These are phyloP conservation scores for Dactylellina leptospora DNA, from an alignment of 2,329 filamentous ascomycete genomes.

Conservation along the genomic window DNA sequence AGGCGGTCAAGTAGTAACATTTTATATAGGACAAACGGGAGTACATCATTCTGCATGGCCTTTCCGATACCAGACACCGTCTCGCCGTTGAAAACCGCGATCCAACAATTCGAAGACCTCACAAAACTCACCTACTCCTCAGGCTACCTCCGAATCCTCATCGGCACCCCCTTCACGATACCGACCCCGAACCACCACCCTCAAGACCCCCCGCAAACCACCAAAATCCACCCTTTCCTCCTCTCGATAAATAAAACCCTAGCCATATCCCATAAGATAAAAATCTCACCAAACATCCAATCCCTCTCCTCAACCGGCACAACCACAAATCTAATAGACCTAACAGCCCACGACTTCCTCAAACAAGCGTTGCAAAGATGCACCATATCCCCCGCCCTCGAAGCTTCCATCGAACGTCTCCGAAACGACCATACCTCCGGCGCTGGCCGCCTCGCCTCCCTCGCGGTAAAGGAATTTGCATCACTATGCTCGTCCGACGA, in stretches of 20 bases:
- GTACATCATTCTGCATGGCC: constrained; percentile 51
- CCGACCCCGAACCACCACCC: constrained; percentile 4
- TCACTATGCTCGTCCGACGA: constrained; percentile 36
- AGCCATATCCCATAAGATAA: constrained; percentile 38
- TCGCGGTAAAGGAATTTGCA: constrained; percentile 49
- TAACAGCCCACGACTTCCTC: constrained; percentile 39
- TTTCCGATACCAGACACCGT: constrained; percentile 49
- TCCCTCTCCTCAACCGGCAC: constrained; percentile 29
- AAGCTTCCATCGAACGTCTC: constrained; percentile 41
- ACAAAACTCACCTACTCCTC: constrained; percentile 51
- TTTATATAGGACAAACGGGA: constrained; percentile 43
- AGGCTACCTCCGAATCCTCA: constrained; percentile 34
- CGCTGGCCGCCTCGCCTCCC: constrained; percentile 43
- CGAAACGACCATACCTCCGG: constrained; percentile 45
- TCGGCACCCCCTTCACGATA: constrained; percentile 49
- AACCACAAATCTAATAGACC: constrained; percentile 40
- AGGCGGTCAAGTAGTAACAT: neutral
- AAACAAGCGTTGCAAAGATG: constrained; percentile 36
- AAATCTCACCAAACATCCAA: constrained; percentile 48
- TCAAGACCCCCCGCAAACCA: neutral
- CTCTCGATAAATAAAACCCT: constrained; percentile 41
- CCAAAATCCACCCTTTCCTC: constrained; percentile 48
- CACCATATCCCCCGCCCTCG: constrained; percentile 41
- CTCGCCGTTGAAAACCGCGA: constrained; percentile 47
- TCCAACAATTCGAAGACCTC: constrained; percentile 50